phyloP scores from a whole-genome alignment of 352 stramenopile genomes.

The Phytophthora pistaciae region DNA sequence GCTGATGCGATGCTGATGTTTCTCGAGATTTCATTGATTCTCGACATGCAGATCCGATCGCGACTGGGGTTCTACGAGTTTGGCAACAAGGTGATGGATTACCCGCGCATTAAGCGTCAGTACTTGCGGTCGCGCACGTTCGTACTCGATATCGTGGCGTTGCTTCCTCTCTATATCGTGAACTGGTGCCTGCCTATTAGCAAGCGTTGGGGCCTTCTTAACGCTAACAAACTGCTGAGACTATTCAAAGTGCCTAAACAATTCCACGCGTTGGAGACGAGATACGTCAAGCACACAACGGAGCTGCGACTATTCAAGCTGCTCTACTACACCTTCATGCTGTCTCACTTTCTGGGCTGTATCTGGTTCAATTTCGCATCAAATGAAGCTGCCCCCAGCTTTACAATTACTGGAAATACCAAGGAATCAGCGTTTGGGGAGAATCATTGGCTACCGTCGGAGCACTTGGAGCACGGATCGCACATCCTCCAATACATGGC shows the following conservation, averaged over 20 bases:
- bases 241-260: slow-evolving; percentile 66
- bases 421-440: slow-evolving; percentile 33
- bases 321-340: slow-evolving; percentile 73
- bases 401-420: not conserved
- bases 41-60: slow-evolving; percentile 65
- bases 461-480: slow-evolving; percentile 29
- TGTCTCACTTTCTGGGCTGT: slow-evolving; percentile 65
- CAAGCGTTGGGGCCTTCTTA: slow-evolving; percentile 53
- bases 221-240: slow-evolving; percentile 70
- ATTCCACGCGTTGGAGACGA: slow-evolving; percentile 59
- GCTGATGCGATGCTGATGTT: slow-evolving; percentile 43
- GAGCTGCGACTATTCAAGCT: slow-evolving; percentile 75
- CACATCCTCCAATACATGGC: slow-evolving; percentile 62
- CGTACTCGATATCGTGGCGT: slow-evolving; percentile 52
- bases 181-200: slow-evolving; percentile 45
- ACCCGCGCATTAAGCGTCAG: slow-evolving; percentile 33
- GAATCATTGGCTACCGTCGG: slow-evolving; percentile 48
- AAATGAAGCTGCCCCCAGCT: slow-evolving; percentile 21
- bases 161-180: slow-evolving; percentile 60
- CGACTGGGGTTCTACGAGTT: slow-evolving; percentile 71
- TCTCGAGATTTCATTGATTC: slow-evolving; percentile 53
- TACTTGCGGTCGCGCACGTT: slow-evolving; percentile 62
- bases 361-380: slow-evolving; percentile 72
- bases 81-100: slow-evolving; percentile 75
- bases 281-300: slow-evolving; percentile 66